Conservation (phyloP, 2,329 filamentous ascomycete genomes). For the Curvularia lunata region DNA sequence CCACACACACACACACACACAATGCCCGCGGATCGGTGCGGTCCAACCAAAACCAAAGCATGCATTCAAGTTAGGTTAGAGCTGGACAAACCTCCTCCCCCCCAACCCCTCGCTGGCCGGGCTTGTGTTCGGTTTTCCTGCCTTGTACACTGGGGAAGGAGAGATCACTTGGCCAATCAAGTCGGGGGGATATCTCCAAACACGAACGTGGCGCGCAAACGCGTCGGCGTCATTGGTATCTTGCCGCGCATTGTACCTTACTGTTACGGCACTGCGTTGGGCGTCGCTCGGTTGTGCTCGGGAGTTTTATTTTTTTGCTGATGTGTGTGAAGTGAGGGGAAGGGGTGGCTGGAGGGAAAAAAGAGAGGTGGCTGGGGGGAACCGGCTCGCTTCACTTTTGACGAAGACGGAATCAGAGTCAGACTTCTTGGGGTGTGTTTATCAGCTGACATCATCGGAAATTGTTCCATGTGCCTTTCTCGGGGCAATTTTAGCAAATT, state of each 20-base stretch:
- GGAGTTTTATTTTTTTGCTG: not conserved
- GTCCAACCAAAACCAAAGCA: not conserved
- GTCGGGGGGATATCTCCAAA: not conserved
- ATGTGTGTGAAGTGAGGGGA: not conserved
- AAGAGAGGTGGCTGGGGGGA: not conserved
- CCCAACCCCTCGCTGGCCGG: too few relatives aligned
- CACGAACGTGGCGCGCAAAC: not conserved
- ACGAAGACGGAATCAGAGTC: not conserved
- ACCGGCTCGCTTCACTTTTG: not conserved
- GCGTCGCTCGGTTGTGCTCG: not conserved
- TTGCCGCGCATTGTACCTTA: not conserved
- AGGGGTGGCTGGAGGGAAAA: not conserved
- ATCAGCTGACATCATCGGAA: constrained; percentile 3
- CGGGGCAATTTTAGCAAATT: not conserved
- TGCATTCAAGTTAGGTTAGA: too few relatives aligned
- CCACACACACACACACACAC: too few relatives aligned
- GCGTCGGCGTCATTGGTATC: not conserved
- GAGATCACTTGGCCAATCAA: not conserved
- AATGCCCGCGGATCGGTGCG: too few relatives aligned
- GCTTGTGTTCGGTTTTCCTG: not conserved
- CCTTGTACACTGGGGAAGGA: not conserved
- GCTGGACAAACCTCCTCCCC: not conserved
- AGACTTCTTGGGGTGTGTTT: not conserved
- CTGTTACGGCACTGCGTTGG: not conserved
- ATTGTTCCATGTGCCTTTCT: not conserved